Evolutionary conservation across 2,329 filamentous ascomycete genomes (phyloP).

Genomic region (Fragosphaeria purpurea): DNA sequence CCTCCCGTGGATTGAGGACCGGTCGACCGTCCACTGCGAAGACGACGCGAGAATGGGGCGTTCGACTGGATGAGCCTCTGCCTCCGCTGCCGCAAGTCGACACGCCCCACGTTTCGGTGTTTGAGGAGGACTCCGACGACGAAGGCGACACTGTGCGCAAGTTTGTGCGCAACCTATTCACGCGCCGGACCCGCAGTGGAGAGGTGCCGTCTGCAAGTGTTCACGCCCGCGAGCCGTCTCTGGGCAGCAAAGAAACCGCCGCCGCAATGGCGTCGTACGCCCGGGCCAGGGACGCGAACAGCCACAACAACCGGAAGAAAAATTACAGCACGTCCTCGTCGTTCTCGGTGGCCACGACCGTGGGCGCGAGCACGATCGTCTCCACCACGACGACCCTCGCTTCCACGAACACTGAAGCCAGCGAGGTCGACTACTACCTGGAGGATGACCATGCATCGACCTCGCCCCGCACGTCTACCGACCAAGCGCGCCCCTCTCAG

Average conservation of each 20-base stretch:
- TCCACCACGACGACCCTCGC: conserved; percentile 1
- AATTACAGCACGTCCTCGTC: conserved; percentile 9
- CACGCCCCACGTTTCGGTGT: conserved; percentile 7
- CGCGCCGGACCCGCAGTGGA: conserved; percentile 7
- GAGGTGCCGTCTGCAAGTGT: neutral
- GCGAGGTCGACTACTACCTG: neutral
- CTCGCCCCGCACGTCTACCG: conserved; percentile 3
- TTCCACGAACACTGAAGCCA: neutral
- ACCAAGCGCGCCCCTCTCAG: conserved; percentile 1
- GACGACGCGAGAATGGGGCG: neutral
- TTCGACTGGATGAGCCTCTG: neutral
- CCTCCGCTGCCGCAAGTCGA: neutral
- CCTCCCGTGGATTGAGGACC: too few relatives aligned
- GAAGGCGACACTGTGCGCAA: conserved; percentile 12
- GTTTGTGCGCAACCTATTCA: conserved; percentile 12
- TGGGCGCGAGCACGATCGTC: neutral
- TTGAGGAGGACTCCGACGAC: conserved; percentile 14
- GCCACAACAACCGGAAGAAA: conserved; percentile 7
- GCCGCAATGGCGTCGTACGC: too few relatives aligned
- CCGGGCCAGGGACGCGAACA: neutral
- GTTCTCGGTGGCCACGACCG: conserved; percentile 6
- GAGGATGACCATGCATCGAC: neutral
- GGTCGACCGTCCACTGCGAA: conserved; percentile 4
- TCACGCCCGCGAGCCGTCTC: neutral
- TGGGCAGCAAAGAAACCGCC: neutral